phyloP scores from a whole-genome alignment of 768 basidiomycete genomes.

The Multifurca ochricompacta region DNA sequence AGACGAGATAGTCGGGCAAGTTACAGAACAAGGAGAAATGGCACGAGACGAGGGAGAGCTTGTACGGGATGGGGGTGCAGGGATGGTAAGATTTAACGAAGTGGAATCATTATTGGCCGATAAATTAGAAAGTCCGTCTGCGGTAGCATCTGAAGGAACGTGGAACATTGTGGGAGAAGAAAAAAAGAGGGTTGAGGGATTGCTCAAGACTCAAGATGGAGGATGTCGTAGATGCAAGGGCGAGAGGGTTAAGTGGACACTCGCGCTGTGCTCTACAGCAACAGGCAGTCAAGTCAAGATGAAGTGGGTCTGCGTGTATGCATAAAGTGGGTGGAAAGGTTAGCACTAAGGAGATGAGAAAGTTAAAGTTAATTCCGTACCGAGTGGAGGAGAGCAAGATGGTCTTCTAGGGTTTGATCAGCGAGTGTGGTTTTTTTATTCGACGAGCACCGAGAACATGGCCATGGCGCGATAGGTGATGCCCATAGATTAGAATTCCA shows the following conservation, averaged over 20 bases:
- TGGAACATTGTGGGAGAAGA: constrained; percentile 8
- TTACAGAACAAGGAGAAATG: constrained; percentile 3
- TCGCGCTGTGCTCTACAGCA: neutral
- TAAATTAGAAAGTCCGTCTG: neutral
- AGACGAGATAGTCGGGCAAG: constrained; percentile 10
- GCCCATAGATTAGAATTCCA: constrained; percentile 9
- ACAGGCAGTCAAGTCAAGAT: constrained; percentile 1
- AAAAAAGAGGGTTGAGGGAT: too few species aligned
- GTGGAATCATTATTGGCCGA: neutral
- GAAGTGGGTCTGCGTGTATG: neutral
- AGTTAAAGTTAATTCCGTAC: constrained; percentile 2
- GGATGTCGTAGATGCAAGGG: neutral
- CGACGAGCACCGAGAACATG: constrained; percentile 10
- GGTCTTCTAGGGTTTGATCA: constrained; percentile 17
- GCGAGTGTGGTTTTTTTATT: constrained; percentile 12
- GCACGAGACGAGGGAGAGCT: neutral
- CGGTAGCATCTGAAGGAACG: neutral
- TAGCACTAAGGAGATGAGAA: too few species aligned
- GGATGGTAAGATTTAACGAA: constrained; percentile 1
- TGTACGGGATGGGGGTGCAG: neutral
- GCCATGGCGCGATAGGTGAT: constrained; percentile 13
- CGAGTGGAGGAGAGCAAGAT: constrained; percentile 1
- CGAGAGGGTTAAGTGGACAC: constrained; percentile 1
- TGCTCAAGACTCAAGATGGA: neutral
- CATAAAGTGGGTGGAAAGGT: too few species aligned